Percentiles rank a stretch among this genome's conserved stretches.
Evolutionary conservation across 768 basidiomycete species (phyloP).

Genomic region (Hygrophorus pudorinus): DNA sequence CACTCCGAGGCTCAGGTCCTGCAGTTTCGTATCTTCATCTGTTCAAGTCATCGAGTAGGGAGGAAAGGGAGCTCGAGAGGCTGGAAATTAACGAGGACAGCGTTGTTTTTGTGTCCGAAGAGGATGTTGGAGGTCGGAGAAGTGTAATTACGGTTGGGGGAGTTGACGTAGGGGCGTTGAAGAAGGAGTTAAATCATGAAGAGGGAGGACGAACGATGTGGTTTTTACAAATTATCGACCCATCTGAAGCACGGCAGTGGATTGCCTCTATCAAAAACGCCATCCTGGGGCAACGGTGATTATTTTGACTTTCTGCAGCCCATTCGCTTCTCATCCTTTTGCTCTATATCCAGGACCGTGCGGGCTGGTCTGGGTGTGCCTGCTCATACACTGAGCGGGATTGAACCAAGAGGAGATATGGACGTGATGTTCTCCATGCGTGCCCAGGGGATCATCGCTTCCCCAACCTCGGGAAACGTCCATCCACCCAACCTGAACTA

Average conservation of each 20-base stretch:
- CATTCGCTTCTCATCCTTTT: conserved; percentile 3
- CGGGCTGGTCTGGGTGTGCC: conserved; percentile 55
- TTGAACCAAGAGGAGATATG: conserved; percentile 70
- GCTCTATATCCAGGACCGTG: conserved; percentile 38
- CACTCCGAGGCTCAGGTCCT: conserved; percentile 27
- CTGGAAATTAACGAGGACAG: conserved; percentile 70
- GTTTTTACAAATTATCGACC: conserved; percentile 58
- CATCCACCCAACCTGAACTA: conserved; percentile 3
- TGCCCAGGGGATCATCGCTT: conserved; percentile 47
- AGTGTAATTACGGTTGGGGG: conserved; percentile 64
- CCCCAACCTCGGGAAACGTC: conserved; percentile 17
- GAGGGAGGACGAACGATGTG: conserved; percentile 52
- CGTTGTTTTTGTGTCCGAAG: conserved; percentile 65
- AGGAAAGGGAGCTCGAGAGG: conserved; percentile 65
- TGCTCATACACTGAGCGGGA: conserved; percentile 27
- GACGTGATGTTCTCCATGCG: conserved; percentile 80
- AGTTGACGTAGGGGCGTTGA: conserved; percentile 41
- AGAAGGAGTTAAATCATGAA: conserved; percentile 33
- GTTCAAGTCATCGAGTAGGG: conserved; percentile 50
- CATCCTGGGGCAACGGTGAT: conserved; percentile 61
- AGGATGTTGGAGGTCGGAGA: conserved; percentile 33
- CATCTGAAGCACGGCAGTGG: conserved; percentile 62
- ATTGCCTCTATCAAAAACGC: conserved; percentile 64
- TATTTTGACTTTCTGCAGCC: background rate
- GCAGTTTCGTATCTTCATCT: conserved; percentile 57